Percentiles rank a stretch among this genome's conserved stretches.
Conservation (phyloP, 495 filamentous ascomycete genomes). For the Sabuloglossum arenarium region DNA sequence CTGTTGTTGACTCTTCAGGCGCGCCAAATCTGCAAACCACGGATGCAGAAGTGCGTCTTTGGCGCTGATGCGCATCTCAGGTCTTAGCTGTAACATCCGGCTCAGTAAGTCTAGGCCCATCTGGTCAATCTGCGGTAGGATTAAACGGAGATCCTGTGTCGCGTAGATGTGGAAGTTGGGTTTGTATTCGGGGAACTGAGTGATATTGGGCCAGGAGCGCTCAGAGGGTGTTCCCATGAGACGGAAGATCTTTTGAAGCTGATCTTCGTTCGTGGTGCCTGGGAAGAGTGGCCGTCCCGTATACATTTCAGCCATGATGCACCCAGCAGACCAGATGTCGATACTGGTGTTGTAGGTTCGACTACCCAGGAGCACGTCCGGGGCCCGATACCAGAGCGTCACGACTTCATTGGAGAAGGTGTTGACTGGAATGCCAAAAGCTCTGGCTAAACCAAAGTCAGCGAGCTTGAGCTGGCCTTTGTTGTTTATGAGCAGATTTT, state of each 20-base stretch:
- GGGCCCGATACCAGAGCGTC: conserved; percentile 89
- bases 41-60: conserved; percentile 66
- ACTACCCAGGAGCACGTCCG: conserved; percentile 77
- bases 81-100: conserved; percentile 79
- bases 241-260: conserved; percentile 86
- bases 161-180: conserved; percentile 80
- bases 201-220: conserved; percentile 80
- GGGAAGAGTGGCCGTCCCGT: conserved; percentile 85
- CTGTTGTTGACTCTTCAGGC: conserved; percentile 24
- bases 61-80: conserved; percentile 78
- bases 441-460: conserved; percentile 80
- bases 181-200: conserved; percentile 84
- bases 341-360: conserved; percentile 94
- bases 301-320: conserved; percentile 98
- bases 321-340: conserved; percentile 94
- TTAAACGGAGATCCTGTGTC: conserved; percentile 71
- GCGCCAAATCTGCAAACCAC: conserved; percentile 60
- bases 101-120: conserved; percentile 68
- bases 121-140: conserved; percentile 77
- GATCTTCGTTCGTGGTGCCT: conserved; percentile 90
- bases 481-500: conserved; percentile 86
- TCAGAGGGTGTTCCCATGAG: conserved; percentile 93
- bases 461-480: conserved; percentile 85
- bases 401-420: conserved; percentile 98
- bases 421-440: conserved; percentile 93